phyloP scores from a whole-genome alignment of 2,329 filamentous ascomycete genomes.

The Cladorrhinum sp. region DNA sequence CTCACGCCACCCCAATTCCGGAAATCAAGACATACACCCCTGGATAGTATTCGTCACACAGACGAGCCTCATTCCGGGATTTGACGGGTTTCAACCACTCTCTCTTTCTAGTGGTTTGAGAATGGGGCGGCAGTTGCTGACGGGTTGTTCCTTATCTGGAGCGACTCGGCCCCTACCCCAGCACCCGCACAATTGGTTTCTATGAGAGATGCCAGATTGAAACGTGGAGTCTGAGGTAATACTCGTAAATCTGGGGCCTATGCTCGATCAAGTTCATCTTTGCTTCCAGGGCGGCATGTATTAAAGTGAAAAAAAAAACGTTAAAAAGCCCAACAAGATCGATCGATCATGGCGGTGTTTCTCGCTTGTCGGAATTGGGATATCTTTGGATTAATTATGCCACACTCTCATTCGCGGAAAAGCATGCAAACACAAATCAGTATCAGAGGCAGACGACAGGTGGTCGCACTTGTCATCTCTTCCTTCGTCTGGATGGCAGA shows the following conservation, averaged over 20 bases:
- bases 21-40: neutral
- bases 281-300: too few species aligned
- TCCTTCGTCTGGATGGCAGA: neutral
- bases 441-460: neutral
- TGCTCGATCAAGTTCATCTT: too few species aligned
- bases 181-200: neutral
- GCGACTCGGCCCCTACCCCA: neutral
- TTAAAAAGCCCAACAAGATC: neutral
- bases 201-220: neutral
- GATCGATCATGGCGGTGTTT: neutral
- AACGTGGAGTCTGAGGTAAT: neutral
- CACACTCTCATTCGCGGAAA: too few species aligned
- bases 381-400: neutral
- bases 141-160: neutral
- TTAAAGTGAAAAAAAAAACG: too few species aligned
- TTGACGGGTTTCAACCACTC: neutral
- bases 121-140: neutral
- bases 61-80: neutral
- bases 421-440: neutral
- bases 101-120: neutral
- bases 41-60: neutral
- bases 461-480: neutral
- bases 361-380: neutral
- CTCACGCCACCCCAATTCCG: neutral
- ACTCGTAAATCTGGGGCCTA: neutral